Percentiles rank a stretch among this genome's conserved stretches.
Evolutionary conservation across 768 basidiomycete species (phyloP).

Genomic region (Phanerochaete sordida): DNA sequence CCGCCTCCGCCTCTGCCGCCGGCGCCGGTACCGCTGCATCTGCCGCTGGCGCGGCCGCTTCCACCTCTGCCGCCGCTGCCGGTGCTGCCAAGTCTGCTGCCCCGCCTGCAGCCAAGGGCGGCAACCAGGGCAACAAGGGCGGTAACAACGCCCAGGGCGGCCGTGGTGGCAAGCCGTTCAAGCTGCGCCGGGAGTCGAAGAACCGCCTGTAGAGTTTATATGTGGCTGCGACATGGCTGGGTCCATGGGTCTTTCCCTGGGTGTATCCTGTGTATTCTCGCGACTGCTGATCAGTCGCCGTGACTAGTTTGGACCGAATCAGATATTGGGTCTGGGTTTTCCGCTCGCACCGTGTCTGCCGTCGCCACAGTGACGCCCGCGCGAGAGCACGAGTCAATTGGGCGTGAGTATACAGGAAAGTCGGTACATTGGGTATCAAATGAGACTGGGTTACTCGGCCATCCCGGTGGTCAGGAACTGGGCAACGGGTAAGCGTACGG

Average conservation of each 20-base stretch:
- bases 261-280: background rate
- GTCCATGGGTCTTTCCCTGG: background rate
- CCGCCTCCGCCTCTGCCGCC: conserved; percentile 4
- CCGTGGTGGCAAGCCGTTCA: background rate
- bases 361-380: background rate
- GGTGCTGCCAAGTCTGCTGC: background rate
- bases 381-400: background rate
- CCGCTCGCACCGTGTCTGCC: background rate
- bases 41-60: no score
- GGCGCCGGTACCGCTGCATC: background rate
- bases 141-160: conserved; percentile 2
- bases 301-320: conserved; percentile 5
- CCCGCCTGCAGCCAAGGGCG: background rate
- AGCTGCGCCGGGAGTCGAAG: background rate
- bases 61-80: conserved; percentile 3
- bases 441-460: background rate
- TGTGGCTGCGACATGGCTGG: background rate
- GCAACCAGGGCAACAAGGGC: conserved; percentile 8
- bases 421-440: background rate
- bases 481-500: background rate
- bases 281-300: conserved; percentile 1
- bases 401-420: background rate
- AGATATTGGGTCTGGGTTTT: conserved; percentile 5
- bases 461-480: background rate
- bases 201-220: conserved; percentile 1